Percentiles rank a stretch among this genome's conserved stretches.
These are phyloP conservation scores for Hansenula sp. DNA, from an alignment of 1,139 yeast genomes.

Conservation along the genomic window DNA sequence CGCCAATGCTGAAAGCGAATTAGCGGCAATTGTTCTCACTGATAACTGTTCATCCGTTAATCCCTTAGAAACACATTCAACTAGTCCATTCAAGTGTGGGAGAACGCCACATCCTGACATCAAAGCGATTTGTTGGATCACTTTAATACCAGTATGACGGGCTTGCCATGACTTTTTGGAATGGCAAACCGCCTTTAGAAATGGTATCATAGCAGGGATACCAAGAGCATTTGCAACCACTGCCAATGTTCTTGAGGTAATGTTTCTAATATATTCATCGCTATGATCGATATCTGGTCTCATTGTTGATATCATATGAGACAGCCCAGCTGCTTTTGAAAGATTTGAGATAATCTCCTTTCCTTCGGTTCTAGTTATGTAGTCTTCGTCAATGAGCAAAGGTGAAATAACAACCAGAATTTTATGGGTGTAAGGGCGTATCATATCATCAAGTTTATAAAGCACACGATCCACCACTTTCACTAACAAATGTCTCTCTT, in stretches of 20 bases:
- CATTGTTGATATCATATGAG: conserved; percentile 70
- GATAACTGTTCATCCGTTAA: conserved; percentile 69
- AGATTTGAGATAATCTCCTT: conserved; percentile 73
- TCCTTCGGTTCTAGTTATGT: conserved; percentile 70
- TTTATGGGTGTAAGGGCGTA: conserved; percentile 72
- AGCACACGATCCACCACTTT: conserved; percentile 72
- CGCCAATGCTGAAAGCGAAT: conserved; percentile 72
- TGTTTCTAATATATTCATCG: conserved; percentile 79
- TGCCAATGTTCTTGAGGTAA: conserved; percentile 78
- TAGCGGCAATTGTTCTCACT: conserved; percentile 68
- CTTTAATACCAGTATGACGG: conserved; percentile 80
- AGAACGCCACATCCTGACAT: conserved; percentile 70
- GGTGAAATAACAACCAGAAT: conserved; percentile 78
- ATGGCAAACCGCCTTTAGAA: conserved; percentile 74
- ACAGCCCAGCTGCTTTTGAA: conserved; percentile 79
- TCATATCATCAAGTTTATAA: conserved; percentile 56
- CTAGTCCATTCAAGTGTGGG: conserved; percentile 67
- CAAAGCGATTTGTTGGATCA: conserved; percentile 72
- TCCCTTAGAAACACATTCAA: conserved; percentile 56
- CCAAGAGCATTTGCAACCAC: conserved; percentile 84
- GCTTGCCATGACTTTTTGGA: conserved; percentile 84
- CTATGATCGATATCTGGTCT: conserved; percentile 80
- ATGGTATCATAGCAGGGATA: conserved; percentile 66
- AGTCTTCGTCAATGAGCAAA: conserved; percentile 74
- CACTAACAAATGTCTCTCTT: conserved; percentile 78